Evolutionary conservation across 108 stramenopile species (phyloP), one percentile per base, ranked within the genome.

Genomic region (Skeletonema marinoi): DNA sequence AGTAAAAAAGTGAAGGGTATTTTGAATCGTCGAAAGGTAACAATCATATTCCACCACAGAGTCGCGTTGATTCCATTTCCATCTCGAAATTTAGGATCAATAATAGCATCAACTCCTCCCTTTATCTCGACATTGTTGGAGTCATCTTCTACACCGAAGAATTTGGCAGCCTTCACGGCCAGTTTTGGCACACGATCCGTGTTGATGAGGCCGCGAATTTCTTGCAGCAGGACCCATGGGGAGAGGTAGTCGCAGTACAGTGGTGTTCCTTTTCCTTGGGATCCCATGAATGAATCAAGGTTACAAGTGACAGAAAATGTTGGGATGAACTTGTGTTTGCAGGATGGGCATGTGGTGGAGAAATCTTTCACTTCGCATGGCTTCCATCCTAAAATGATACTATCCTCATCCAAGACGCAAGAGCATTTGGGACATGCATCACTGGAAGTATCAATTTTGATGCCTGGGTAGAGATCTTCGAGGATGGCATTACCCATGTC

Each of bases 31-130:
- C 68, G 85, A 66, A 91, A 91, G 63, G 85, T 76, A 32, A 91
- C 92, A 58, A 96, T 87, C 71, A 94, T 69, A 70, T 96, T 96
- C 93, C 93, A 96, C 89, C 88, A 96, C 56, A 96, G 51, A 3
- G 93, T 94, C 16, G 90, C 85, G 60, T 87, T 85, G 21, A 93
- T 83, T 41, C 85, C 92, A 21, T 60, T 75, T 30, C 88, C 89
- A 13, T 83, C 78, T 10, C 92, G 83, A 74, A 89, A 93, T 29
- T 80, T 79, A n/a, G 90, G 92, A 73, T 94, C 83, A 54, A 94
- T 65, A 14, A 96, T 82, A 3, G 36, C 63, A 32, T 89, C 83
- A 30, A 93, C 72, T 11, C 88, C 88, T 7, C 31, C 21, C 13
- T 54, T 32, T 17, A 56, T 17, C 25, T 56, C 54, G 25, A 29